Base-by-base conservation (phyloP, 106 monocot species). In the Allium fistulosum region DNA sequence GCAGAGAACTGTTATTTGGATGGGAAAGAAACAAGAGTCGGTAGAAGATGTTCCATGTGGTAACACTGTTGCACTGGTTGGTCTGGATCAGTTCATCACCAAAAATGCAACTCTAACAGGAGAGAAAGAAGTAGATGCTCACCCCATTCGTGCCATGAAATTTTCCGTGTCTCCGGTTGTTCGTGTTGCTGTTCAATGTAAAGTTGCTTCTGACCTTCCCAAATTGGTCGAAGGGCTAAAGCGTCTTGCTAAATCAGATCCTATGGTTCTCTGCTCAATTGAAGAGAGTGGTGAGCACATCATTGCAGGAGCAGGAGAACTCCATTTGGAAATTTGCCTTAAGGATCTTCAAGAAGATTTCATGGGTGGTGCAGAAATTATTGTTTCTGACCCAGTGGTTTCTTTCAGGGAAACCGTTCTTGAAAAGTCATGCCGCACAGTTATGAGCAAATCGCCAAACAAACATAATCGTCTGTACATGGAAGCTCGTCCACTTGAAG, bases 391-490 rank as follows among this genome's bases (percentile, higher is more conserved):
- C 11, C 75, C 75, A 0, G 75, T 76, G 7, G 75, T 76, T 7
- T 76, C 75, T 26, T 76, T 76, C 75, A 60, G 75, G 8, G 75
- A 76, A 57, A 76, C 75, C 8, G 75, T 76, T 45, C 47, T 76
- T 12, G 75, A 76, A 17, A 76, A 76, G 16, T 76, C 75, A 4
- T 62, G 46, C 46, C 51, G 75, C 27, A 76, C 75, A 4, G 75
- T 76, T 10, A 76, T 76, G 75, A 76, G 75, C 68, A 76, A 76
- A 62, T 76, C 69, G 2, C 75, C 75, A 0, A 76, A 76, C 75
- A 76, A 76, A 62, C 75, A 76, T 48, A 76, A 76, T 10, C 61
- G 78, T n/a, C 72, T 78, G 6, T 78, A 78, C 55, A 78, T 78
- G 78, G 78, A 78, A 59, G 78, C 72, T 6, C 72, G 78, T 2